phyloP scores from a whole-genome alignment of 2,329 filamentous ascomycete genomes.

The Fusarium secorum region DNA sequence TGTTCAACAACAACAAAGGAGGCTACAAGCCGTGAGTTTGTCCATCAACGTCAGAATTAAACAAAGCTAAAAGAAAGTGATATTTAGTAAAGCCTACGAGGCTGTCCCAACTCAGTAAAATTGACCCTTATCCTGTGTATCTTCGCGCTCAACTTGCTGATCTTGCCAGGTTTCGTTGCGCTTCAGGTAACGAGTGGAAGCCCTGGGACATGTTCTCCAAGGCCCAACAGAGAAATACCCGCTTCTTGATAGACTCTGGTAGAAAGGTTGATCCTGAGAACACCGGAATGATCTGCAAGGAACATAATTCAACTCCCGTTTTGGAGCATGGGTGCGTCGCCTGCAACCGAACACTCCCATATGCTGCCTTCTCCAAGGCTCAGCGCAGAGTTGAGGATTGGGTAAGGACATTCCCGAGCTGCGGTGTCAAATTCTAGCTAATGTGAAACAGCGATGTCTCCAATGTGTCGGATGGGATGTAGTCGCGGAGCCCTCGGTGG shows the following conservation, averaged over 20 bases:
- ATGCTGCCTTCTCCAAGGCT: conserved; percentile 45
- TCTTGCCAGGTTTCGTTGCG: conserved; percentile 45
- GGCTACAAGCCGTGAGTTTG: conserved; percentile 24
- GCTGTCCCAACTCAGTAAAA: conserved; percentile 13
- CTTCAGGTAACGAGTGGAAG: conserved; percentile 50
- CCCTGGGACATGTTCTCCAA: conserved; percentile 44
- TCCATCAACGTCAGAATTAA: neutral
- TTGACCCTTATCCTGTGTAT: too few species aligned
- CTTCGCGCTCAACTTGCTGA: neutral
- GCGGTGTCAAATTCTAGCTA: neutral
- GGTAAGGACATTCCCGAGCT: conserved; percentile 37
- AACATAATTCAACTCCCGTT: conserved; percentile 40
- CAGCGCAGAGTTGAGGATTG: conserved; percentile 37
- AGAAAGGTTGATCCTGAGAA: conserved; percentile 10
- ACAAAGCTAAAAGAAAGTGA: neutral
- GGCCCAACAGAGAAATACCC: conserved; percentile 37
- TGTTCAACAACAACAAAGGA: conserved; percentile 21
- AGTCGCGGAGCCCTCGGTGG: conserved; percentile 47
- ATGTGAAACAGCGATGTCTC: conserved; percentile 44
- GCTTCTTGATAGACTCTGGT: conserved; percentile 23
- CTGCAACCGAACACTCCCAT: conserved; percentile 42
- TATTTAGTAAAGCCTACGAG: neutral
- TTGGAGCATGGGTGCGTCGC: conserved; percentile 45
- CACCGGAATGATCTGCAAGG: conserved; percentile 49
- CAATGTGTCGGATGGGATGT: conserved; percentile 48